A percentile compares a stretch with the other conserved stretches of the same genome.
Conservation (phyloP, 306 rosid species). For the Sphenostylis stenocarpa region DNA sequence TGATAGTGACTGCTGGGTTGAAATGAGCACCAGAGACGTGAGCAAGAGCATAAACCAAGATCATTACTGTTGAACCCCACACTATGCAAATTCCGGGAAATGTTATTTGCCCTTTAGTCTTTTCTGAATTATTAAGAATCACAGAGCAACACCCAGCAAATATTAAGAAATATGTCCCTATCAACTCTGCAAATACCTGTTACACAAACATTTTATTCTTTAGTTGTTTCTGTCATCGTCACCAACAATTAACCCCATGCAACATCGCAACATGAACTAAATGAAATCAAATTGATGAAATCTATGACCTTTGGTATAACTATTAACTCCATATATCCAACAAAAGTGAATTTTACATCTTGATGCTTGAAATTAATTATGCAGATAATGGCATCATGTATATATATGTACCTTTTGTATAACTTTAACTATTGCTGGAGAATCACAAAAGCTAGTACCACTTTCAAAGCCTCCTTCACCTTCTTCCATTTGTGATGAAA, state of each 20-base stretch:
- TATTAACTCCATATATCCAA: too few relatives aligned
- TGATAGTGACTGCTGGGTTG: slow-evolving; percentile 56
- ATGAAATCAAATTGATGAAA: too few relatives aligned
- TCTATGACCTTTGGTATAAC: too few relatives aligned
- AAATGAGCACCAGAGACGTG: slow-evolving; percentile 77
- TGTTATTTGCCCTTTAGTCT: slow-evolving; percentile 46
- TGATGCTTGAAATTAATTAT: not conserved
- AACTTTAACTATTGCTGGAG: slow-evolving; percentile 37
- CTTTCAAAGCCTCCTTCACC: not conserved
- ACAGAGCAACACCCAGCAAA: slow-evolving; percentile 64
- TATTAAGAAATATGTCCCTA: slow-evolving; percentile 62
- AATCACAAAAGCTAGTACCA: slow-evolving; percentile 23
- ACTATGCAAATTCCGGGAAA: slow-evolving; percentile 57
- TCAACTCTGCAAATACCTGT: slow-evolving; percentile 64
- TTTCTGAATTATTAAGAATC: slow-evolving; percentile 44
- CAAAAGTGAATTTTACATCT: too few relatives aligned
- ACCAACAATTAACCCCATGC: not conserved
- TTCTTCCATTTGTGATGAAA: slow-evolving; percentile 39
- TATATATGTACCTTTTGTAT: slow-evolving; percentile 48
- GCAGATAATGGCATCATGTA: not conserved
- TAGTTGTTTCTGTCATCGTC: not conserved
- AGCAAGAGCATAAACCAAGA: slow-evolving; percentile 59
- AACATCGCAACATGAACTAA: not conserved
- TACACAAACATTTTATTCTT: not conserved
- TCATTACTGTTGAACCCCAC: slow-evolving; percentile 55